Percentiles rank a stretch among this genome's conserved stretches.
phyloP scores from a whole-genome alignment of 768 basidiomycete genomes.

The Tulasnella sp. region DNA sequence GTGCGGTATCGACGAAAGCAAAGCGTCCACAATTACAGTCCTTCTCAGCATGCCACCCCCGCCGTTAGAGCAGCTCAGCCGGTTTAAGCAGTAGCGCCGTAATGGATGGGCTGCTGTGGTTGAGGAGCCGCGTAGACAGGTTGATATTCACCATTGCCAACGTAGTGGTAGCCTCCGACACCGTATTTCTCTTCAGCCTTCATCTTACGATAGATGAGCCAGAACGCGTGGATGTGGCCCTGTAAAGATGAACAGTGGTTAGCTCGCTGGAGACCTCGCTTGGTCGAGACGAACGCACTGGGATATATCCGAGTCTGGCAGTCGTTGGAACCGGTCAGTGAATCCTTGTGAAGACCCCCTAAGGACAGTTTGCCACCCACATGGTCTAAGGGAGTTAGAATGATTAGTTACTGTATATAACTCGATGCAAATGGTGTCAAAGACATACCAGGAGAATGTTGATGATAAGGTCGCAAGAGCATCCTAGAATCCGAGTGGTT shows the following conservation, averaged over 20 bases:
- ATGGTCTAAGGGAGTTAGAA: background rate
- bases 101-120: slow-evolving; percentile 36
- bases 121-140: slow-evolving; percentile 35
- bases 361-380: background rate
- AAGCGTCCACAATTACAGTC: background rate
- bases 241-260: slow-evolving; percentile 53
- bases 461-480: slow-evolving; percentile 81
- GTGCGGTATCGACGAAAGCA: background rate
- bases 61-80: background rate
- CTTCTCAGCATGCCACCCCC: background rate
- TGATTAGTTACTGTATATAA: background rate
- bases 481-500: slow-evolving; percentile 63
- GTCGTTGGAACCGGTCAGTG: background rate
- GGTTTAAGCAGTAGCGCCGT: slow-evolving; percentile 39
- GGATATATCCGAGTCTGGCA: slow-evolving; percentile 11
- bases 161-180: slow-evolving; percentile 62
- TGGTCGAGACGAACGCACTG: background rate
- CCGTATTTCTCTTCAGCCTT: slow-evolving; percentile 65
- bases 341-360: background rate
- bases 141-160: slow-evolving; percentile 43
- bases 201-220: slow-evolving; percentile 88
- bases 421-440: background rate
- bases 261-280: background rate
- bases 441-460: slow-evolving; percentile 56
- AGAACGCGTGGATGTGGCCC: slow-evolving; percentile 72